phyloP scores from a whole-genome alignment of 306 rosid species.

The Oemleria cerasiformis region DNA sequence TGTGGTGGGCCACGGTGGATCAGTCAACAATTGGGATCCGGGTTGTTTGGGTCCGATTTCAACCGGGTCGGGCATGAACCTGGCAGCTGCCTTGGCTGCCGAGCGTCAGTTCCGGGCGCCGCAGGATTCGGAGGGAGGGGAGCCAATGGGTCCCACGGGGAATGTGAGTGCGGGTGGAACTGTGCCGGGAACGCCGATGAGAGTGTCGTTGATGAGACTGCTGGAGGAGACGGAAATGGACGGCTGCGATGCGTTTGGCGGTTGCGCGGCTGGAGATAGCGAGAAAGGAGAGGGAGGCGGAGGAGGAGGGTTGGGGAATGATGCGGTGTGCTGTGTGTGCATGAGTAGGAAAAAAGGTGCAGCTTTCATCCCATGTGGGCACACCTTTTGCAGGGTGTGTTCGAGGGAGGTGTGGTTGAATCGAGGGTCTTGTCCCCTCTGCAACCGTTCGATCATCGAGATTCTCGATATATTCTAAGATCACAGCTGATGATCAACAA shows the following conservation, averaged over 20 bases:
- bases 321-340: constrained; percentile 93
- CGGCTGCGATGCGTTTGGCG: constrained; percentile 22
- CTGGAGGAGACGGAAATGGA: constrained; percentile 78
- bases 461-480: constrained; percentile 71
- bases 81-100: constrained; percentile 90
- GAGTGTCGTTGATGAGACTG: constrained; percentile 79
- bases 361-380: constrained; percentile 97
- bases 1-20: constrained; percentile 35
- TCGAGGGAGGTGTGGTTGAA: constrained; percentile 94
- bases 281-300: constrained; percentile 25
- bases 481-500: background rate
- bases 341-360: constrained; percentile 86
- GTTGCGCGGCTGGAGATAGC: background rate
- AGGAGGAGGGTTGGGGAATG: constrained; percentile 31
- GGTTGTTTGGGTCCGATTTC: constrained; percentile 34
- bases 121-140: constrained; percentile 23
- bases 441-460: constrained; percentile 88
- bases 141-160: background rate
- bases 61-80: constrained; percentile 63
- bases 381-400: constrained; percentile 93
- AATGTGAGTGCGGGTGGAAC: background rate
- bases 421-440: constrained; percentile 91
- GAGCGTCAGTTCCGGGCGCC: constrained; percentile 66
- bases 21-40: constrained; percentile 23
- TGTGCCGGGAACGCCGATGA: constrained; percentile 58